Evolutionary conservation across 139 green algal genomes (phyloP), one percentile per base, ranked within the genome.

Genomic region (Coccomyxa sp.): DNA sequence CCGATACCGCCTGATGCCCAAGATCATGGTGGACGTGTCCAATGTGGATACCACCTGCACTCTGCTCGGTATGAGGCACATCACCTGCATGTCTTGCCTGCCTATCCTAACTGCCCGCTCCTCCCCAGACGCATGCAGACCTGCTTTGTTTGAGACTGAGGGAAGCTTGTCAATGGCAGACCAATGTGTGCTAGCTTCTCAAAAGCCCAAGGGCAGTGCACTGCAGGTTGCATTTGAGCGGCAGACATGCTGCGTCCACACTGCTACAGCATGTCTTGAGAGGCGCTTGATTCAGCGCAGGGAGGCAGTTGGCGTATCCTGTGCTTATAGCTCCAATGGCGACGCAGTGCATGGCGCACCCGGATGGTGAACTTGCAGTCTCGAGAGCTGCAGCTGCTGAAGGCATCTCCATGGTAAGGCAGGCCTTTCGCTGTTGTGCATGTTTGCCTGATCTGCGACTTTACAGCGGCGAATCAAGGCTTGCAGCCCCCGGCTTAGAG

Each of bases 261-360:
- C 17, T 51, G 57, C n/a, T 82, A 23, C 58, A 82, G 11, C 11
- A 13, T 28, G 21, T 13, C 23, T 58, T 31, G 18, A 76, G 57
- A 76, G 66, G 25, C 23, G 23, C 66, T 75, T 77, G n/a, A 15
- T 25, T 28, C 30, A 31, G 7, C 75, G 58, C 86, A 94, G 91
- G 91, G 76, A 86, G 89, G 31, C 68, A 81, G 28, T 81, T 91
- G 14, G 76, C 60, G 27, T 86, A 92, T 67, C 94, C 94, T 13
- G 87, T 97, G 58, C 85, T 95, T 78, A 88, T 98, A 14, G 94
- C 94, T 1, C 94, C 94, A 27, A 97, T 97, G 89, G 95, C 94
- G 27, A 95, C 95, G 90, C 93, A 97, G 83, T 83, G 87, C 45
- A 90, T 98, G 89, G 92, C 91, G 16, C 84, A 96, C 80, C 79